These are phyloP conservation scores for Eimeria sp. DNA, from an alignment of 169 alveolate genomes.

Conservation along the genomic window DNA sequence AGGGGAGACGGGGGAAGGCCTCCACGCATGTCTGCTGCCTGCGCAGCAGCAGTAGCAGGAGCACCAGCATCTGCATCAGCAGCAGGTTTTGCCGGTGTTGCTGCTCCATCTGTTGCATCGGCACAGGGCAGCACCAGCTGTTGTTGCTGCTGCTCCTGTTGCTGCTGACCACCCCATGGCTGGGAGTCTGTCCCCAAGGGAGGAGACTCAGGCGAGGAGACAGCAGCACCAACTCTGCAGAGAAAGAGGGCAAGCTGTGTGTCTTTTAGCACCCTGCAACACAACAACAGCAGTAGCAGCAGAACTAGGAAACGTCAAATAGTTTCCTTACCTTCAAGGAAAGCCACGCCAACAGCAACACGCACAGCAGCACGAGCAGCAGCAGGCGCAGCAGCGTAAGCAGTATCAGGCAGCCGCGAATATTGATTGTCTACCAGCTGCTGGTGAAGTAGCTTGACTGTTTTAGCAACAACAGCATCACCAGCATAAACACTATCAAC, in stretches of 20 bases:
- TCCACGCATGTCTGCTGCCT: neutral
- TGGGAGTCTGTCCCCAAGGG: slow-evolving; percentile 10
- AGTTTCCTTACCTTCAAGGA: no score
- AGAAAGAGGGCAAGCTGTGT: slow-evolving; percentile 79
- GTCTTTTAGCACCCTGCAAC: slow-evolving; percentile 76
- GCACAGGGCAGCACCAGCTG: neutral
- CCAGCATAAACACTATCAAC: no score
- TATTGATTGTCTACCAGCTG: no score
- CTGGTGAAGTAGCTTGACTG: no score
- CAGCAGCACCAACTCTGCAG: slow-evolving; percentile 52
- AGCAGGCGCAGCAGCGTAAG: no score
- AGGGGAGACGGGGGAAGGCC: slow-evolving; percentile 35
- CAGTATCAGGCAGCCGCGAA: no score
- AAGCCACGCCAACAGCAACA: no score
- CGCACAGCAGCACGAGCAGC: no score
- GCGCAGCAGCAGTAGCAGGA: slow-evolving; percentile 48
- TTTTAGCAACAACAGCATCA: no score
- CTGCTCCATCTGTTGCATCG: neutral
- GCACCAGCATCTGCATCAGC: slow-evolving; percentile 41
- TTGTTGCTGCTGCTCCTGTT: neutral
- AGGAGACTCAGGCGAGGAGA: slow-evolving; percentile 47
- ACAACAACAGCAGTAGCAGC: neutral
- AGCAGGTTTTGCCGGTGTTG: neutral
- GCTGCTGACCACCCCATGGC: slow-evolving; percentile 17
- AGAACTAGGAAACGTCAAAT: no score